phyloP scores from a whole-genome alignment of 179 eudicot genomes.

The Silene coronaria region DNA sequence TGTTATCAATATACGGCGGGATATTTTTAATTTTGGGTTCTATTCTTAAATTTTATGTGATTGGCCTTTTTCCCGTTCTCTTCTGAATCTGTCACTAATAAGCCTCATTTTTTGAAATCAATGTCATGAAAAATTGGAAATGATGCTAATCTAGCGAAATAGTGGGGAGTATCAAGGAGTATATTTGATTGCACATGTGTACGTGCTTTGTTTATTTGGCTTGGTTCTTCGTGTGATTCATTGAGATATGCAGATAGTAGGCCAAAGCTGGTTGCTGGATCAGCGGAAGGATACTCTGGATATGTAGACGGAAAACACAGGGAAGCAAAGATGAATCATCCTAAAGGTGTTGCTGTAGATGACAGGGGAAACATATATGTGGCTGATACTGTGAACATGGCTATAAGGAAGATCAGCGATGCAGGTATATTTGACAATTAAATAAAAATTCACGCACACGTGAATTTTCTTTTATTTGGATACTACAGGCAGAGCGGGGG shows the following conservation, averaged over 20 bases:
- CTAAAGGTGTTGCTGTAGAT: constrained; percentile 85
- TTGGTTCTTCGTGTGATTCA: constrained; percentile 20
- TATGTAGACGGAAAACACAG: constrained; percentile 83
- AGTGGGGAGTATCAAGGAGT: not conserved
- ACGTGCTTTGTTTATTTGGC: constrained; percentile 22
- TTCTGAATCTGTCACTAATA: not conserved
- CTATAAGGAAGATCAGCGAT: constrained; percentile 87
- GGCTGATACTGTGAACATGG: constrained; percentile 89
- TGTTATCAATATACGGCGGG: not conserved
- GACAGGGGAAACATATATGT: constrained; percentile 88
- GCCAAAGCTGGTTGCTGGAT: constrained; percentile 88
- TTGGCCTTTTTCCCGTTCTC: not conserved
- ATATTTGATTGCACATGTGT: constrained; percentile 6
- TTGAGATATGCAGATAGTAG: constrained; percentile 62
- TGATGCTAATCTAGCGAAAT: not conserved
- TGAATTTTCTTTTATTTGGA: not conserved
- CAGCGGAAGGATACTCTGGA: constrained; percentile 88
- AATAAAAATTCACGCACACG: not conserved
- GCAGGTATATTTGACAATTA: constrained; percentile 41
- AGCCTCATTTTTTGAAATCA: not conserved
- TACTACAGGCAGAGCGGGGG: not conserved
- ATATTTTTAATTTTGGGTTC: not conserved
- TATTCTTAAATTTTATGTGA: not conserved
- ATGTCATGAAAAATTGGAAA: not conserved
- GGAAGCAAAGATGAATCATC: constrained; percentile 90